Evolutionary conservation across 371 early-diverging fungal species (phyloP), one percentile per base, ranked within the genome.

Genomic region (Mortierella sp.): DNA sequence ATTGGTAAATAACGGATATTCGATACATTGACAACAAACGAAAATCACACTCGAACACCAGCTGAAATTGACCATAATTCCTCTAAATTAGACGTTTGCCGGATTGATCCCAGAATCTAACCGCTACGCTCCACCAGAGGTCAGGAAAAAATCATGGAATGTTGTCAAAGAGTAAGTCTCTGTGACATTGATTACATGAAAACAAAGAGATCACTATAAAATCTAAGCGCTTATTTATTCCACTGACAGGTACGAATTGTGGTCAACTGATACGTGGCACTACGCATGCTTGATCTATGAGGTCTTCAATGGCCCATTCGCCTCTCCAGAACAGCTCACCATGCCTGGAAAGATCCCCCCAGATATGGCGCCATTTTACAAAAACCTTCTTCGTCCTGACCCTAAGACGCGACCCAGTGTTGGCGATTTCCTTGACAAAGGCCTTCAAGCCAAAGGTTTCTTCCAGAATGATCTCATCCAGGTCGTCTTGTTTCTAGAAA

Each of bases 401-500:
- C 90, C 92, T 26, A 88, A 84, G 60, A 59, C 77, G 0, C 88
- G 97, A 26, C 85, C 89, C 54, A 88, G 88, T n/a, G 88, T 96
- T 30, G 90, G 86, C 5, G 86, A 87, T 57, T 93, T 96, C 57
- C 77, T 97, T 26, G 93, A 95, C 35, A 80, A 84, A 57, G 94
- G 92, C 4, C 69, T 87, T 62, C 84, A 86, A 4, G 76, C 89
- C 0, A 85, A 86, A 62, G 93, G 94, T 0, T 95, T 90, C 73
- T 95, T 97, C 76, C 90, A 93, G 43, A 90, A 86, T 14, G 93
- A 93, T 62, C 93, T 97, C 68, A 87, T 97, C 5, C 88, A 89
- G 37, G 90, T 93, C 4, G 93, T 91, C 57, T 67, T 94, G 60
- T 96, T 96, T 62, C 77, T 97, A 45, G 98, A 97, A 70, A 94